Base-by-base conservation (phyloP, 2,329 filamentous ascomycete genomes). In the Emergomyces africanus region DNA sequence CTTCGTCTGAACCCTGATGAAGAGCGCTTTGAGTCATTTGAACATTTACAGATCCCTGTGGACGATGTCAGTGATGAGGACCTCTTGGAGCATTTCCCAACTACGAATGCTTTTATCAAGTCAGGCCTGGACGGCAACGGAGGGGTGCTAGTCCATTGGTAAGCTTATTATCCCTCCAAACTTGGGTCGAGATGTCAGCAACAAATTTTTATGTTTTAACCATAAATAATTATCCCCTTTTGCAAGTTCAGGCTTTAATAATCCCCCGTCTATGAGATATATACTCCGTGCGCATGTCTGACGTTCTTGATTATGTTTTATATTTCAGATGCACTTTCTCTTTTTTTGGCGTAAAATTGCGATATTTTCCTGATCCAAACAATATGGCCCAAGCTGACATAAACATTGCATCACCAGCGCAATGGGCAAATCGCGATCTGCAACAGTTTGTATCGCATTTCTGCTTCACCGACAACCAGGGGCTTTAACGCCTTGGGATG, bases 401-500 rank as follows among this genome's bases (percentile, higher is more conserved):
- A 18, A n/a, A 37, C 28, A 35, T 54, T 25, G 23, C 49, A 42
- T 51, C 75, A 42, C 54, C 75, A 96, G 94, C 79, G 92, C 90
- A 25, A 96, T 96, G 85, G 94, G 94, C 57, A 95, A 95, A 75
- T 96, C 91, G 39, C 88, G 94, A 61, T 97, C 92, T 54, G 88
- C 92, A 64, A 86, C 90, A 37, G 83, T 89, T 64, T 81, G 89
- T 58, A 81, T 95, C 60, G 92, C 94, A 62, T 97, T 91, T 73
- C 78, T 97, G 56, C 86, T 97, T 72, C 78, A 81, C 63, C 66
- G 63, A 57, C 67, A 74, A 63, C 85, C 82, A 73, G 82, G 81
- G 65, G 79, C 83, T 65, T 74, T 81, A 65, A 77, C 75, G 64
- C 77, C 81, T 60, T 71, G 78, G 64, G 83, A 87, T 51, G 90